Base-by-base conservation (phyloP, 1,139 yeast genomes). In the Williopsis jadinii region DNA sequence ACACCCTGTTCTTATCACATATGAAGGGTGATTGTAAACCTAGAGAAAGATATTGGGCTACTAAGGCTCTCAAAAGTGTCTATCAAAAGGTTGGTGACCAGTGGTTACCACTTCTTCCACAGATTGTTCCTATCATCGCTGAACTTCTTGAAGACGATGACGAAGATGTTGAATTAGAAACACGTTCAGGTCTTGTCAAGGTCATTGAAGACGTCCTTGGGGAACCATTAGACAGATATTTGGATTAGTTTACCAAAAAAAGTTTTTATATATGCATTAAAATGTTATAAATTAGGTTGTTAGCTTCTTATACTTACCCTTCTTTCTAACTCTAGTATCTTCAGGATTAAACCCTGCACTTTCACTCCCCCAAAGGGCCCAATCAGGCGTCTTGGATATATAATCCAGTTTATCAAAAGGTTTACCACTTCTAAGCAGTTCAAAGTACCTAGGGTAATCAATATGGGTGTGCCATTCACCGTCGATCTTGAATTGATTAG, bases 101-200 rank as follows among this genome's bases (percentile, higher is more conserved):
- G 61, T 92, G 98, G 98, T 75, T 92, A 49, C 68, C 83, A 32
- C 74, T 85, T 69, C 73, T 92, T 58, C 98, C 98, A 26, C 96
- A 92, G 56, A 73, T 92, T 55, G 95, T 94, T 48, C 99, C 99
- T 34, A 75, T 87, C 49, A 86, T 92, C 61, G 97, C 97, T 6
- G 99, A 92, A 64, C 68, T 94, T 47, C 71, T 92, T 49, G 98
- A 92, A 60, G 97, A 90, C 60, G 97, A 92, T 47, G 95, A 90
- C 50, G 98, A 94, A 62, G 78, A 75, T 37, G 96, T 94, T 28
- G 98, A 92, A 63, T 62, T 78, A 59, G 97, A 87, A 62, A 96
- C 88, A 5, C 83, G 97, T 66, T 75, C 81, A 36, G 95, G 95
- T n/a, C 73, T 92, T 51, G 95, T 90, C 5, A 84, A 86, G 55